Base-by-base conservation (phyloP, 2,329 filamentous ascomycete genomes). In the Talaromyces sp. region DNA sequence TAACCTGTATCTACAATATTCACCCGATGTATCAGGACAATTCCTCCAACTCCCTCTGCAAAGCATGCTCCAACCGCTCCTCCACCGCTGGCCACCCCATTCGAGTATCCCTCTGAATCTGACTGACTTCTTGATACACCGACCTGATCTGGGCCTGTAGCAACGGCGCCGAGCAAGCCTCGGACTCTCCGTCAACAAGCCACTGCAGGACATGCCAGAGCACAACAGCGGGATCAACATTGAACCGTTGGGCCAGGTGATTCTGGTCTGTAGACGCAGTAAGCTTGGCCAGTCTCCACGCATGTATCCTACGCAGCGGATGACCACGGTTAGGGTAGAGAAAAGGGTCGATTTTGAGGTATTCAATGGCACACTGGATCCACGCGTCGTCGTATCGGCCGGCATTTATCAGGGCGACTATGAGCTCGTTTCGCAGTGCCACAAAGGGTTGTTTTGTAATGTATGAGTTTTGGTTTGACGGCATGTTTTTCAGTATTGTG, bases 401-500 rank as follows among this genome's bases (percentile, higher is more conserved):
- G 0, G 69, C 68, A 0, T 76, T 69, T 14, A 87, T 73, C 3
- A 83, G 72, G 9, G 77, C 75, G 5, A 82, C 73, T 52, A 85
- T 80, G 5, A 86, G 68, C 40, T 84, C 80, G 61, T 85, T 79
- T 8, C 85, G 78, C 1, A 87, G 66, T 14, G 81, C 77, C 0
- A 83, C 76, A 40, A 82, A 81, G 0, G 86, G 86, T 63, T 87
- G 85, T 16, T 79, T 78, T 33, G 80, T 76, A 8, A 82, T 3
- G 10, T 18, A 2, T 23, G 44, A 8, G 8, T 4, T 64, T 0
- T 81, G 79, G 76, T 79, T 85, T 8, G 76, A 63, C 0, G 70
- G 68, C 0, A 77, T 75, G 51, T 75, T 18, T 27, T 27, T 65
- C 18, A 75, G 71, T 30, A 83, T 75, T 1, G 73, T 61, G 10